These are phyloP conservation scores for Gamarada debralockiae DNA, from an alignment of 495 filamentous ascomycete species.

Conservation along the genomic window DNA sequence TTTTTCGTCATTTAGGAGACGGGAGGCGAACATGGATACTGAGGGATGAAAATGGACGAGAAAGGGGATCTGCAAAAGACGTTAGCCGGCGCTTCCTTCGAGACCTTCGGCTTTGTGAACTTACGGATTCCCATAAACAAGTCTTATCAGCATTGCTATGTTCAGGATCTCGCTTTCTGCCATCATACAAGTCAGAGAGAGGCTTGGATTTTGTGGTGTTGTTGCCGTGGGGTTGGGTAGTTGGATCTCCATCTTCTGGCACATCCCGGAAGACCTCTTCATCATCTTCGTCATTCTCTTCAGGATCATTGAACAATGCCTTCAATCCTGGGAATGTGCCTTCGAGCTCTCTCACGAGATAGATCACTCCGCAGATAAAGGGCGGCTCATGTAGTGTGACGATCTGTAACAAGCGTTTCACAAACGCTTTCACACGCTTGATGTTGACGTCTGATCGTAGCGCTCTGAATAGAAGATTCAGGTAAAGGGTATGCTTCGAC, in stretches of 20 bases:
- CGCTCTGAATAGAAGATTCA: slow-evolving; percentile 85
- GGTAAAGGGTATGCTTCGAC: slow-evolving; percentile 91
- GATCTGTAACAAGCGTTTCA: slow-evolving; percentile 89
- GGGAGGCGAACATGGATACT: slow-evolving; percentile 77
- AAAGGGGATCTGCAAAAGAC: slow-evolving; percentile 54
- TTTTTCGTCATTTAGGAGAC: slow-evolving; percentile 59
- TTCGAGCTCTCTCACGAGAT: slow-evolving; percentile 79
- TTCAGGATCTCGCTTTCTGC: slow-evolving; percentile 84
- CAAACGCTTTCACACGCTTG: slow-evolving; percentile 89
- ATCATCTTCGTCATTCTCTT: slow-evolving; percentile 61
- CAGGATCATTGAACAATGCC: slow-evolving; percentile 66
- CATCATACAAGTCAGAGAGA: slow-evolving; percentile 57
- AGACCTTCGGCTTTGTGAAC: slow-evolving; percentile 17
- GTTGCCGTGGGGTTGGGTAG: slow-evolving; percentile 11
- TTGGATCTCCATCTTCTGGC: slow-evolving; percentile 36
- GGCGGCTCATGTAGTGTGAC: slow-evolving; percentile 82
- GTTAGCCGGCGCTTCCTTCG: background rate
- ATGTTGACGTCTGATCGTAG: slow-evolving; percentile 83
- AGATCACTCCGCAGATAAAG: slow-evolving; percentile 86
- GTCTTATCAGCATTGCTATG: slow-evolving; percentile 85
- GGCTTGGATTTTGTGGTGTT: slow-evolving; percentile 7
- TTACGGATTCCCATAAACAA: slow-evolving; percentile 88
- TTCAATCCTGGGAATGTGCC: slow-evolving; percentile 69
- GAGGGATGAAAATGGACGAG: slow-evolving; percentile 88
- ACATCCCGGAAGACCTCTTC: slow-evolving; percentile 69